A percentile compares a stretch with the other conserved stretches of the same genome.
These are phyloP conservation scores for Debaryomycetaceae sp. DNA, from an alignment of 1,139 yeast genomes.

Conservation along the genomic window DNA sequence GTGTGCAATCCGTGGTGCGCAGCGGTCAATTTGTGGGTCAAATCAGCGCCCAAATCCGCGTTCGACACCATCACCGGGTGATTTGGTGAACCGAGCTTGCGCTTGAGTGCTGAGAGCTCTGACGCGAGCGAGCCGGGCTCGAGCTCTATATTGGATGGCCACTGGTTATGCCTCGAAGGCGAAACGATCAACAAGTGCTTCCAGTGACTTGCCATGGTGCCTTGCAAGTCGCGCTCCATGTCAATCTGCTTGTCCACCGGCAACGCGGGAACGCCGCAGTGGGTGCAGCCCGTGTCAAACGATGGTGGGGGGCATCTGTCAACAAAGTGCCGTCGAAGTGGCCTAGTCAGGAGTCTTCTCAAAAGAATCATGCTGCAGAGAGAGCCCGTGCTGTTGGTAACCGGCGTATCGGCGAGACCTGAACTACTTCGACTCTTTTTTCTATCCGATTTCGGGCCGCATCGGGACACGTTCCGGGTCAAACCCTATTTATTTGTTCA, in stretches of 20 bases:
- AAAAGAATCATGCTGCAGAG: too few relatives aligned
- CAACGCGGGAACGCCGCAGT: slow-evolving; percentile 43
- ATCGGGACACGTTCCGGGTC: too few relatives aligned
- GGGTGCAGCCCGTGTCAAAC: slow-evolving; percentile 60
- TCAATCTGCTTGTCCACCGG: slow-evolving; percentile 43
- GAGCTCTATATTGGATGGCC: slow-evolving; percentile 59
- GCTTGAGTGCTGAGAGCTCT: slow-evolving; percentile 26
- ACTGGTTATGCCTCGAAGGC: slow-evolving; percentile 25
- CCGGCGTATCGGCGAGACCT: too few relatives aligned
- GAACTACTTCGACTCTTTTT: too few relatives aligned
- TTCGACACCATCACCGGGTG: slow-evolving; percentile 54
- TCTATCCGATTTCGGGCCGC: too few relatives aligned
- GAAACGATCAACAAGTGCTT: slow-evolving; percentile 55
- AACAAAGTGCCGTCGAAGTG: slow-evolving; percentile 1
- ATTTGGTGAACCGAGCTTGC: slow-evolving; percentile 30
- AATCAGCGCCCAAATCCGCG: slow-evolving; percentile 10
- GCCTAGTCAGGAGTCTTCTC: too few relatives aligned
- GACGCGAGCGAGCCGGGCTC: slow-evolving; percentile 40
- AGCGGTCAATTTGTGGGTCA: too few relatives aligned
- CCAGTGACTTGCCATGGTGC: slow-evolving; percentile 48
- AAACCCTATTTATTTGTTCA: too few relatives aligned
- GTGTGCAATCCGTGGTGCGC: slow-evolving; percentile 8
- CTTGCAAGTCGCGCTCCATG: slow-evolving; percentile 30
- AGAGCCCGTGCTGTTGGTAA: too few relatives aligned
- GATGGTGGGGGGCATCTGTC: slow-evolving; percentile 46